Evolutionary conservation across 768 basidiomycete genomes (phyloP), one percentile per base, ranked within the genome.

Genomic region (Phlegmacium glaucopus): DNA sequence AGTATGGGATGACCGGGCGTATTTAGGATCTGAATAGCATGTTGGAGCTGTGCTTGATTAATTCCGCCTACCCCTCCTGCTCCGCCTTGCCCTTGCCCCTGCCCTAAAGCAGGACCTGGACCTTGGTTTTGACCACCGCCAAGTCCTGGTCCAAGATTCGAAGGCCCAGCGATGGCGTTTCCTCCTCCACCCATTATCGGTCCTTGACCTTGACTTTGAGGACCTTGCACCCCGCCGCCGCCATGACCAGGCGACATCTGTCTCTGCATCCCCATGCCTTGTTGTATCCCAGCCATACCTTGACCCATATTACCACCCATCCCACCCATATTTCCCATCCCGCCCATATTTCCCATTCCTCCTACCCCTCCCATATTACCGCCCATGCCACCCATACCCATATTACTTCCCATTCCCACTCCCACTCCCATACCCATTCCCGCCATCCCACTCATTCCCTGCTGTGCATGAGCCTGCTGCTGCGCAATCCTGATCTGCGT

Each of bases 1-100:
- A 82, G 62, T 46, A 86, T 68, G 17, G 82, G 79, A 60, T 88
- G 80, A 9, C 50, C 61, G 4, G 79, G 82, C 12, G 63, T 72
- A 48, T 79, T 79, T 58, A 87, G 56, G n/a, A 82, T 61, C 37
- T 72, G 63, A 44, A 70, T 69, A 43, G 73, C 58, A 47, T 77
- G 75, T 45, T 79, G 74, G 29, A 55, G 32, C 34, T 44, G 38
- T 4, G 49, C 43, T 12, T 47, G 50, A 37, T 58, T 48, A 28
- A 55, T 28, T 22, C 26, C 37, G 18, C 22, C 22, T 22, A 36
- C 45, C 10, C 17, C 12, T 37, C 44, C 44, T 15, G n/a, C 18
- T 45, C 44, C 44, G 6, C 12, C 35, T 7, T 41, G 47, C 15
- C 45, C 46, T 28, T 32, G 46, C 15, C 45, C 46, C 16, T 32